Percentiles rank a stretch among this genome's conserved stretches.
These are phyloP conservation scores for Cudoniella acicularis DNA, from an alignment of 495 filamentous ascomycete species.

Conservation along the genomic window DNA sequence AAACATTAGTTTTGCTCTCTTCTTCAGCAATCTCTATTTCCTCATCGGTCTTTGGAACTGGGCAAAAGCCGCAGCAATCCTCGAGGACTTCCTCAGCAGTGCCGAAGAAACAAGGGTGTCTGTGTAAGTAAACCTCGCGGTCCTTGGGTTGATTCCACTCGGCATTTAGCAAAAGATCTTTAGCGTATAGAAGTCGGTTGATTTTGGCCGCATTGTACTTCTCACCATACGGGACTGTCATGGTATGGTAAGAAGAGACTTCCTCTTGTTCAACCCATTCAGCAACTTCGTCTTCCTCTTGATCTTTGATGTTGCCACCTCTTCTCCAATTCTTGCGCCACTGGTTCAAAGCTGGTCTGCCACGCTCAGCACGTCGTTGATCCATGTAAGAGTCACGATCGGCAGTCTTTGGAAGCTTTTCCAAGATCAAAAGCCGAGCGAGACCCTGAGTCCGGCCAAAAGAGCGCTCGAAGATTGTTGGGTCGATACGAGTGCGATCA, in stretches of 20 bases:
- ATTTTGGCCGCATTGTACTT: slow-evolving; percentile 69
- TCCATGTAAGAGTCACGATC: slow-evolving; percentile 64
- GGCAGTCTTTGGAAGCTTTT: slow-evolving; percentile 61
- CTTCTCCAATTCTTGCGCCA: slow-evolving; percentile 25
- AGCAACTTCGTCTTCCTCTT: slow-evolving; percentile 69
- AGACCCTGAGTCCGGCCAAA: slow-evolving; percentile 71
- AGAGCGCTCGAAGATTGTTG: slow-evolving; percentile 78
- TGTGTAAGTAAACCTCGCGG: slow-evolving; percentile 67
- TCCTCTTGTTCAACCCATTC: slow-evolving; percentile 76
- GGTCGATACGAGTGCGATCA: slow-evolving; percentile 69
- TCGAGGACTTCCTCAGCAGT: slow-evolving; percentile 61
- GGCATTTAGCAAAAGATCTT: slow-evolving; percentile 77
- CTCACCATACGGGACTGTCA: slow-evolving; percentile 71
- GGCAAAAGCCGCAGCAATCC: slow-evolving; percentile 79
- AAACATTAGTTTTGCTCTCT: slow-evolving; percentile 69
- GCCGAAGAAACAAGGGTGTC: slow-evolving; percentile 75
- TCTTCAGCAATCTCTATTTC: slow-evolving; percentile 64
- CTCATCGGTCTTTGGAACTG: slow-evolving; percentile 60
- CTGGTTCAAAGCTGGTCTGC: slow-evolving; percentile 45
- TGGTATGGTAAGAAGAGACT: slow-evolving; percentile 71
- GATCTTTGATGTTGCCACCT: slow-evolving; percentile 61
- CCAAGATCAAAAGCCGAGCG: slow-evolving; percentile 75
- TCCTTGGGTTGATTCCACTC: slow-evolving; percentile 78
- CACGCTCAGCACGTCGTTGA: slow-evolving; percentile 64
- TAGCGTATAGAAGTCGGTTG: slow-evolving; percentile 73